Evolutionary conservation across 345 rosid genomes (phyloP), one percentile per base, ranked within the genome.

Genomic region (Hypericum androsaemum): DNA sequence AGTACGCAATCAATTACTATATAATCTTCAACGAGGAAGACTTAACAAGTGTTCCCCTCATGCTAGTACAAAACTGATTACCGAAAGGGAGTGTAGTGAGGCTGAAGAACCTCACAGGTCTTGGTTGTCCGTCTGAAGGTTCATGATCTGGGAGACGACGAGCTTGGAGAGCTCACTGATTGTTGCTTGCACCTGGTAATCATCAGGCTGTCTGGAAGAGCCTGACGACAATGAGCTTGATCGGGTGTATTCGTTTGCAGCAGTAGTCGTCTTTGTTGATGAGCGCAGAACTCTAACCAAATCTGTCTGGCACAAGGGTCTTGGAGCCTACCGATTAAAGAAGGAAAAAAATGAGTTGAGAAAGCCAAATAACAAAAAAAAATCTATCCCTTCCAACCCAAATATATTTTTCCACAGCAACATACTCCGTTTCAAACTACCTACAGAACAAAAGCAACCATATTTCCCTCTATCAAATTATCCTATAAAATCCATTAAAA

Each of bases 121-220:
- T 64, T 75, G 86, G 15, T 67, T 53, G 46, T 83, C 97, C 5
- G 87, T 50, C 63, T 72, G 95, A 59, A 85, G 74, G 64, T 88
- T 88, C 63, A 83, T 65, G 44, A 92, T 59, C 49, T 85, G 98
- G 37, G 95, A 81, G 39, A 85, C 75, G 14, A 85, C 78, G 63
- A 85, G 80, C 80, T 77, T 85, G 17, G 95, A 82, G 61, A 92
- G 76, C 66, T 89, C 96, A 63, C 57, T 80, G 15, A 88, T 88
- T 2, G 90, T 81, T 39, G 84, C 82, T 63, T 85, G 89, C 41
- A 85, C 90, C 53, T 57, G 80, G 54, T 74, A 71, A 50, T 88
- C 98, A 65, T 78, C 89, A 6, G 88, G 54, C 10, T 50, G 70
- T 52, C 77, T 57, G 39, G 79, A 56, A 89, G 84, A 89, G 43